Conservation (phyloP, 1,284 basidiomycete species). For the Papiliotrema fonsecae region DNA sequence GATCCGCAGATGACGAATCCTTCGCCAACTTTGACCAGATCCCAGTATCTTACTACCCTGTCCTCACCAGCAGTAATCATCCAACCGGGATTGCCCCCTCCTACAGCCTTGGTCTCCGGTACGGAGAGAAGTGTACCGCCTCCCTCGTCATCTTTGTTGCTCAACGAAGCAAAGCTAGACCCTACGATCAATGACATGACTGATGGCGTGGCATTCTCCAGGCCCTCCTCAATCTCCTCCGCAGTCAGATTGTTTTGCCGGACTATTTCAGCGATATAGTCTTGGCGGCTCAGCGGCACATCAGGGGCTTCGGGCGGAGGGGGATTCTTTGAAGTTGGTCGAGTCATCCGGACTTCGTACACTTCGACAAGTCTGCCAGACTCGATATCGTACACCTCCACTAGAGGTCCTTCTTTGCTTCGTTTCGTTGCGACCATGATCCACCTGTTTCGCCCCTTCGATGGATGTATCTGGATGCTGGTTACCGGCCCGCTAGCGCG, state of each 20-base stretch:
- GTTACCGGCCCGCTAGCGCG: constrained; percentile 59
- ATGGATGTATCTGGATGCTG: constrained; percentile 65
- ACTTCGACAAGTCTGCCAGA: constrained; percentile 47
- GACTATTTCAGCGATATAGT: constrained; percentile 4
- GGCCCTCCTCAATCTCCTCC: background rate
- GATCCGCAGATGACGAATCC: constrained; percentile 45
- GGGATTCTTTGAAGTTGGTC: constrained; percentile 14
- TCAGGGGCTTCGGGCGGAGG: background rate
- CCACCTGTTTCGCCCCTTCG: constrained; percentile 71
- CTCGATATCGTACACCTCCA: constrained; percentile 47
- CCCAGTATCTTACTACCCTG: constrained; percentile 44
- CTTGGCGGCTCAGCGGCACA: background rate
- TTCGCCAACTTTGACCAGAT: constrained; percentile 27
- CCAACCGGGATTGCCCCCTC: constrained; percentile 23
- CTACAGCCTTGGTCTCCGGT: constrained; percentile 16
- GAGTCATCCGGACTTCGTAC: constrained; percentile 29
- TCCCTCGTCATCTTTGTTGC: constrained; percentile 12
- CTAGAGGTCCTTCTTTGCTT: constrained; percentile 19
- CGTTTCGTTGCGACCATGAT: constrained; percentile 63
- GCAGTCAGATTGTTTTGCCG: background rate
- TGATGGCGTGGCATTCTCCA: constrained; percentile 5
- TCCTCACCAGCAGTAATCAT: constrained; percentile 45
- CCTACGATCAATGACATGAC: constrained; percentile 26
- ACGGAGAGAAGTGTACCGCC: constrained; percentile 18
- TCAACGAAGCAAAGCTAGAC: constrained; percentile 24